These are phyloP conservation scores for Synchytrium microbalum DNA, from an alignment of 371 early-diverging fungal genomes.

Conservation along the genomic window DNA sequence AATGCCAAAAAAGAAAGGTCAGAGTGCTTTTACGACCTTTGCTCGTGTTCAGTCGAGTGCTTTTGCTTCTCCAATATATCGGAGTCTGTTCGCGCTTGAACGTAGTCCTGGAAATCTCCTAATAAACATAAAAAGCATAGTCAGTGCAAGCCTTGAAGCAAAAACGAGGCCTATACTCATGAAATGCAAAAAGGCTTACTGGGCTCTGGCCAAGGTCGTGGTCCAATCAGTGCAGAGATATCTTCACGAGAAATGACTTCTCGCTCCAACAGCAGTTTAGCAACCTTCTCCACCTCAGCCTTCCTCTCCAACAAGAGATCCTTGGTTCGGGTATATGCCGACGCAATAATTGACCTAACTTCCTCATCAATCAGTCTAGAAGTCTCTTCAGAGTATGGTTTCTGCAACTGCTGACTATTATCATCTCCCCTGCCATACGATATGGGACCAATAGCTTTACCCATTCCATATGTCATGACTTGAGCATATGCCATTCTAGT, in stretches of 20 bases:
- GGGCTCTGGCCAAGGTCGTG: slow-evolving; percentile 16
- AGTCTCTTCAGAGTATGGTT: slow-evolving; percentile 95
- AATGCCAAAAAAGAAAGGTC: no score
- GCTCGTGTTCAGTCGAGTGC: background rate
- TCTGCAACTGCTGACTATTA: slow-evolving; percentile 64
- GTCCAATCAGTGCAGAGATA: slow-evolving; percentile 83
- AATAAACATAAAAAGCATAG: background rate
- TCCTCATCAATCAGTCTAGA: slow-evolving; percentile 91
- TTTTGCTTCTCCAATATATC: background rate
- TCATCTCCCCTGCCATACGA: slow-evolving; percentile 65
- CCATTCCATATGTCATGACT: slow-evolving; percentile 94
- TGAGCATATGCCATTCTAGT: slow-evolving; percentile 95
- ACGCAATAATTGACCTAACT: slow-evolving; percentile 72
- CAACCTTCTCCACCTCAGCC: slow-evolving; percentile 87
- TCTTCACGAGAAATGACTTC: slow-evolving; percentile 94
- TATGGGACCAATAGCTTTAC: slow-evolving; percentile 74
- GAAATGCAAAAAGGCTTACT: background rate
- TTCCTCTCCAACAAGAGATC: slow-evolving; percentile 72
- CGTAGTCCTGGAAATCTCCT: background rate
- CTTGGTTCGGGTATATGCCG: slow-evolving; percentile 74
- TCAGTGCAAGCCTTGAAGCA: background rate
- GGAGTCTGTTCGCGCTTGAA: background rate
- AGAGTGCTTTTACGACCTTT: background rate
- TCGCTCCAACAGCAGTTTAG: slow-evolving; percentile 83
- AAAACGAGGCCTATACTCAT: background rate